phyloP scores from a whole-genome alignment of 192 early-diverging fungal species.

The Gigaspora rosea region DNA sequence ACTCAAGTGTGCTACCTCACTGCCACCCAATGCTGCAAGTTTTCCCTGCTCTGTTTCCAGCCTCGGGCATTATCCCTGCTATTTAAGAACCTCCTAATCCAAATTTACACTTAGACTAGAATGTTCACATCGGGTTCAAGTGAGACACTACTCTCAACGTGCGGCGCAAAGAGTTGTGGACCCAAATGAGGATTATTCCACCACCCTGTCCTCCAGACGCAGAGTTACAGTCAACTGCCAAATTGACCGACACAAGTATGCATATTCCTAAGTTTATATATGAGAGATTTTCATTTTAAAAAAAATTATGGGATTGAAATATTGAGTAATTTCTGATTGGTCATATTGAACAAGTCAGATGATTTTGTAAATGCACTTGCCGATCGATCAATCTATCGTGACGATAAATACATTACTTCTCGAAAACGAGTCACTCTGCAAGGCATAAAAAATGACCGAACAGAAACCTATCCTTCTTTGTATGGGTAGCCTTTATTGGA shows the following conservation, averaged over 20 bases:
- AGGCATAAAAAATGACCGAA: neutral
- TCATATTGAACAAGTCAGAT: too few relatives aligned
- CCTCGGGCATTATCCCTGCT: slow-evolving; percentile 41
- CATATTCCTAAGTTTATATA: too few relatives aligned
- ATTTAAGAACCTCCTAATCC: slow-evolving; percentile 44
- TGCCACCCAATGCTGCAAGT: slow-evolving; percentile 46
- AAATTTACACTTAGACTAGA: slow-evolving; percentile 37
- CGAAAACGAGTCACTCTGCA: too few relatives aligned
- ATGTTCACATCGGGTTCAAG: slow-evolving; percentile 46
- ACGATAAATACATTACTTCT: too few relatives aligned
- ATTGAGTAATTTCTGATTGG: too few relatives aligned
- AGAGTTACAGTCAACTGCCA: slow-evolving; percentile 31
- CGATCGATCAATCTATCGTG: too few relatives aligned
- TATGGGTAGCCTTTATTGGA: slow-evolving; percentile 98
- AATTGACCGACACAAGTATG: slow-evolving; percentile 4
- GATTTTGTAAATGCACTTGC: too few relatives aligned
- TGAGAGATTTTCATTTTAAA: too few relatives aligned
- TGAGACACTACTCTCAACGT: slow-evolving; percentile 48
- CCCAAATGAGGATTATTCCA: slow-evolving; percentile 16
- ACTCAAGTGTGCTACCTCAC: slow-evolving; percentile 47
- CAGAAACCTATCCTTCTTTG: slow-evolving; percentile 63
- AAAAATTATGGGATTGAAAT: too few relatives aligned
- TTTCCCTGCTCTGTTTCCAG: slow-evolving; percentile 54
- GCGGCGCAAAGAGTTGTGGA: neutral
- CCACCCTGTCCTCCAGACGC: slow-evolving; percentile 28